phyloP scores from a whole-genome alignment of 768 basidiomycete species.

The Pleurotus pulmonarius region DNA sequence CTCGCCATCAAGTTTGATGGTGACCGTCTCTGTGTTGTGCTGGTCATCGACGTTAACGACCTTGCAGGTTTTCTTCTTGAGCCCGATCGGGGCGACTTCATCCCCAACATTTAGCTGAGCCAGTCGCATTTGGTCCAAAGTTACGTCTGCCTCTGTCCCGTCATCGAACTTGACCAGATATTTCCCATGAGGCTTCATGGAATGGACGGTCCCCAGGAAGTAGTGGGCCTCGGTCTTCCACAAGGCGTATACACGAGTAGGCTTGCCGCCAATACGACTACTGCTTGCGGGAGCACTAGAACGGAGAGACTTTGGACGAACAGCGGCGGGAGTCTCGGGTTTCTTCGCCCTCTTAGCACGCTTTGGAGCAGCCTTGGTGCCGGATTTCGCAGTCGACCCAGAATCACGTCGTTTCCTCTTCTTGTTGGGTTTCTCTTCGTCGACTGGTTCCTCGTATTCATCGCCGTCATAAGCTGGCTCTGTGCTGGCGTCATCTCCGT shows the following conservation, averaged over 20 bases:
- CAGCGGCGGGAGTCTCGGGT: constrained; percentile 11
- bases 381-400: constrained; percentile 16
- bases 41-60: constrained; percentile 27
- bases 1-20: constrained; percentile 34
- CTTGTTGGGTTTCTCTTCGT: constrained; percentile 1
- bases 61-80: constrained; percentile 17
- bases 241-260: constrained; percentile 66
- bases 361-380: constrained; percentile 12
- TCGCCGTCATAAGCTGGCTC: constrained; percentile 41
- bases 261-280: constrained; percentile 15
- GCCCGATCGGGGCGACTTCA: constrained; percentile 38
- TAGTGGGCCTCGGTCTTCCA: constrained; percentile 61
- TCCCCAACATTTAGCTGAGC: constrained; percentile 53
- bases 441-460: constrained; percentile 23
- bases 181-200: constrained; percentile 20
- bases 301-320: constrained; percentile 32
- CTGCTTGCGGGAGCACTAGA: constrained; percentile 27
- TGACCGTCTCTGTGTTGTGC: constrained; percentile 27
- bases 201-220: constrained; percentile 56
- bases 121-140: constrained; percentile 48
- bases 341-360: constrained; percentile 10
- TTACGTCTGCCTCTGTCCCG: constrained; percentile 40
- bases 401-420: constrained; percentile 40
- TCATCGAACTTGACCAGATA: constrained; percentile 72
- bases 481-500: constrained; percentile 35